Conservation (phyloP, 2,329 filamentous ascomycete species). For the Drechslera avenae region DNA sequence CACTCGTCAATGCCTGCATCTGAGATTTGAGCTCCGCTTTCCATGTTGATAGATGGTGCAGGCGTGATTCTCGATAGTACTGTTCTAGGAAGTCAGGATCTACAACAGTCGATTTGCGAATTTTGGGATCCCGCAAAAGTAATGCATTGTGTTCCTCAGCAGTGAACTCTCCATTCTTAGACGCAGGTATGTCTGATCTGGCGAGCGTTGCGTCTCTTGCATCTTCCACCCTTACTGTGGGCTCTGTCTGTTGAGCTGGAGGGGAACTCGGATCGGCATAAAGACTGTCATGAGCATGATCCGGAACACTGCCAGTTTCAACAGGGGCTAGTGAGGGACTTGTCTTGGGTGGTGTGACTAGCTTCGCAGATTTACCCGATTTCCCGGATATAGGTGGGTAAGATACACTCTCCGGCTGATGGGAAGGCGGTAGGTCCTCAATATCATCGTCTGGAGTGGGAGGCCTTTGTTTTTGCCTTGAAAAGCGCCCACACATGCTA, state of each 20-base stretch:
- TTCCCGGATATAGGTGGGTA: conserved; percentile 13
- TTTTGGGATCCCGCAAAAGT: conserved; percentile 79
- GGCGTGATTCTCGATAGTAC: conserved; percentile 90
- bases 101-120: conserved; percentile 86
- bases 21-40: conserved; percentile 91
- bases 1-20: conserved; percentile 78
- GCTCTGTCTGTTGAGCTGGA: conserved; percentile 6
- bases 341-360: conserved; percentile 40
- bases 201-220: conserved; percentile 4
- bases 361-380: conserved; percentile 14
- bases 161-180: conserved; percentile 60
- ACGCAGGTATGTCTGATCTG: not conserved
- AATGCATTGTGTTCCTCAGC: conserved; percentile 92
- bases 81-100: conserved; percentile 94
- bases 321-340: conserved; percentile 29
- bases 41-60: conserved; percentile 96
- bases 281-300: conserved; percentile 29
- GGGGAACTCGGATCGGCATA: conserved; percentile 29
- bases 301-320: conserved; percentile 4
- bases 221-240: conserved; percentile 12
- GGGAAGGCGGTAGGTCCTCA: conserved; percentile 40
- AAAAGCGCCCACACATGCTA: conserved; percentile 30
- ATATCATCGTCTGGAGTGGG: conserved; percentile 34
- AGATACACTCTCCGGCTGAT: conserved; percentile 42
- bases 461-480: conserved; percentile 18